Evolutionary conservation across 208 protist genomes (phyloP).

Genomic region (Crithidia sp.): DNA sequence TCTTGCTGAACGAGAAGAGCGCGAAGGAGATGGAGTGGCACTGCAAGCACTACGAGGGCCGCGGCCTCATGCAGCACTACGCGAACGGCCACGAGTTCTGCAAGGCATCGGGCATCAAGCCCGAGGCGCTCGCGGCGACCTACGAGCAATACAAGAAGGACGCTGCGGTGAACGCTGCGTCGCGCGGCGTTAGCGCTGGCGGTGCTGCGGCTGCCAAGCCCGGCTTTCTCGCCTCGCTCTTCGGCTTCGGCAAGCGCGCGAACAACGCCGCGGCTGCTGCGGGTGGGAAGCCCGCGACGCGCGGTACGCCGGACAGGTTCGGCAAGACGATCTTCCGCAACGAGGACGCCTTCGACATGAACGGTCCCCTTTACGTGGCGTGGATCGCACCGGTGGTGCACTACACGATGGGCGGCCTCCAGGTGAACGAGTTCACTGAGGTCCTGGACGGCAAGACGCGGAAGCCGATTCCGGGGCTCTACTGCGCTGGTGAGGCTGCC

Average conservation of each 20-base stretch:
- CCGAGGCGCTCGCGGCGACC: constrained; percentile 36
- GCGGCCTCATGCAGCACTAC: constrained; percentile 77
- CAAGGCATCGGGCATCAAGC: constrained; percentile 44
- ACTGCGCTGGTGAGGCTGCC: constrained; percentile 94
- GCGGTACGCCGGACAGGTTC: constrained; percentile 61
- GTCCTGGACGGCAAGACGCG: constrained; percentile 62
- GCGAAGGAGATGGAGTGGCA: constrained; percentile 76
- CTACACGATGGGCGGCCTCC: constrained; percentile 96
- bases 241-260: constrained; percentile 11
- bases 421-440: constrained; percentile 63
- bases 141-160: constrained; percentile 62
- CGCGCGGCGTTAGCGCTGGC: constrained; percentile 12
- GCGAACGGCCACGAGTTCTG: constrained; percentile 46
- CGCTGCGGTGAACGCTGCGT: constrained; percentile 30
- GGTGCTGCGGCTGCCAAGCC: constrained; percentile 5
- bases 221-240: constrained; percentile 41
- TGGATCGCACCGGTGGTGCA: constrained; percentile 94
- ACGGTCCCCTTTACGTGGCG: constrained; percentile 67
- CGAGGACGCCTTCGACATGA: constrained; percentile 48
- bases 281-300: background rate
- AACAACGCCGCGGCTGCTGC: background rate
- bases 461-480: constrained; percentile 85
- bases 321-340: constrained; percentile 88
- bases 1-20: constrained; percentile 64
- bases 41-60: constrained; percentile 81